Evolutionary conservation across 768 basidiomycete species (phyloP).

Genomic region (Serendipita sp.): DNA sequence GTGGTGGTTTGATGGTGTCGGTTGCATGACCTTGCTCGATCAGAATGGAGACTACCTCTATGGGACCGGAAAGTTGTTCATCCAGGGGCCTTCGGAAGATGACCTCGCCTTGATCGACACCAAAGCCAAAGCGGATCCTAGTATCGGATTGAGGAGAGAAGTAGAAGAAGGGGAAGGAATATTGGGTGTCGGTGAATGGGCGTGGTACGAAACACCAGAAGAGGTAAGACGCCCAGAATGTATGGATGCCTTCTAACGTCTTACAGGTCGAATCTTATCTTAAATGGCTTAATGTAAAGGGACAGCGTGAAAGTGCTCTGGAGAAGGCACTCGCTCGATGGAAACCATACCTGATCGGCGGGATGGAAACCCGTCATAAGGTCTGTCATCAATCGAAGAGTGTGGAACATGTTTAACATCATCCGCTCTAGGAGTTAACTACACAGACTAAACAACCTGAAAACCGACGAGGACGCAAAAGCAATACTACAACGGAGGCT

Average conservation of each 20-base stretch:
- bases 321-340: conserved; percentile 65
- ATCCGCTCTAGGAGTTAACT: neutral
- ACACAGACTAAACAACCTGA: neutral
- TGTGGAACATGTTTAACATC: neutral
- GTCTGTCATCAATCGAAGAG: conserved; percentile 26
- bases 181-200: conserved; percentile 72
- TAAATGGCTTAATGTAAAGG: conserved; percentile 84
- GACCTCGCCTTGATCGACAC: conserved; percentile 58
- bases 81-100: conserved; percentile 80
- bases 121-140: conserved; percentile 35
- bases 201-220: conserved; percentile 70
- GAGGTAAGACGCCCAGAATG: conserved; percentile 40
- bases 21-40: conserved; percentile 61
- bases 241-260: conserved; percentile 7
- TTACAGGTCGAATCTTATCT: conserved; percentile 64
- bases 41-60: conserved; percentile 67
- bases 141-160: conserved; percentile 39
- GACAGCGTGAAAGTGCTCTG: conserved; percentile 69
- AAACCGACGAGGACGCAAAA: neutral
- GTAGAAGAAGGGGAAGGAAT: conserved; percentile 74
- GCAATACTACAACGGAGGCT: neutral
- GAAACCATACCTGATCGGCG: conserved; percentile 68
- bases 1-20: conserved; percentile 99
- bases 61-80: conserved; percentile 76
- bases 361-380: conserved; percentile 56